These are phyloP conservation scores for Taiozyma sp. DNA, from an alignment of 1,139 yeast species.

Conservation along the genomic window DNA sequence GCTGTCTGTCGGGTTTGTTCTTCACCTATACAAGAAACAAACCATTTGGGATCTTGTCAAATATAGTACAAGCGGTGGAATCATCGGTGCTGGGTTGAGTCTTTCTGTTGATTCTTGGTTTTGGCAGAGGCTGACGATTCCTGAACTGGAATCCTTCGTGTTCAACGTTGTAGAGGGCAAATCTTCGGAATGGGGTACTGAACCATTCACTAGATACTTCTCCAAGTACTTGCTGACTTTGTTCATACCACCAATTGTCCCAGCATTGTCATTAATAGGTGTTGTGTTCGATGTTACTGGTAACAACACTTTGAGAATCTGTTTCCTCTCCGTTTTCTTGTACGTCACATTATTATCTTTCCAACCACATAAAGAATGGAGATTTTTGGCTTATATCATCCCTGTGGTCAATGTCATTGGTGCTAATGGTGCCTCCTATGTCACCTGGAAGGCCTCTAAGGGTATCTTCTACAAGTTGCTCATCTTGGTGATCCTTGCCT, in stretches of 20 bases:
- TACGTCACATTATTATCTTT: conserved; percentile 62
- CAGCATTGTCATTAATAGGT: conserved; percentile 36
- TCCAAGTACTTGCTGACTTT: conserved; percentile 48
- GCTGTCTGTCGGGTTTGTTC: conserved; percentile 38
- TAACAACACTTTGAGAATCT: conserved; percentile 30
- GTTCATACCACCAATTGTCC: conserved; percentile 55
- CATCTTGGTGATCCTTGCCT: conserved; percentile 28
- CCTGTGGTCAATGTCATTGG: conserved; percentile 67
- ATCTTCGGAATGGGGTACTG: conserved; percentile 77
- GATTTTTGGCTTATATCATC: conserved; percentile 71
- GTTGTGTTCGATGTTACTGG: conserved; percentile 30
- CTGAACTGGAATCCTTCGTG: conserved; percentile 68
- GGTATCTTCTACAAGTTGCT: conserved; percentile 30
- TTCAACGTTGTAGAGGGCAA: conserved; percentile 74
- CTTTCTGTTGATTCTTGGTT: conserved; percentile 63
- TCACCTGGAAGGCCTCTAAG: conserved; percentile 32
- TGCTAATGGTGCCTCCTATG: conserved; percentile 52
- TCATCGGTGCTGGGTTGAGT: conserved; percentile 47
- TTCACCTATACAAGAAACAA: conserved; percentile 40
- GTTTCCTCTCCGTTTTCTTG: conserved; percentile 42
- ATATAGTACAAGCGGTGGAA: conserved; percentile 46
- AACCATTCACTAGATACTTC: conserved; percentile 69
- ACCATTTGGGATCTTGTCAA: conserved; percentile 32
- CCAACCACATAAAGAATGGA: conserved; percentile 94
- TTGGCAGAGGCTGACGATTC: conserved; percentile 56